Evolutionary conservation across 108 stramenopile genomes (phyloP).

Genomic region (Poteriospumella lacustris): DNA sequence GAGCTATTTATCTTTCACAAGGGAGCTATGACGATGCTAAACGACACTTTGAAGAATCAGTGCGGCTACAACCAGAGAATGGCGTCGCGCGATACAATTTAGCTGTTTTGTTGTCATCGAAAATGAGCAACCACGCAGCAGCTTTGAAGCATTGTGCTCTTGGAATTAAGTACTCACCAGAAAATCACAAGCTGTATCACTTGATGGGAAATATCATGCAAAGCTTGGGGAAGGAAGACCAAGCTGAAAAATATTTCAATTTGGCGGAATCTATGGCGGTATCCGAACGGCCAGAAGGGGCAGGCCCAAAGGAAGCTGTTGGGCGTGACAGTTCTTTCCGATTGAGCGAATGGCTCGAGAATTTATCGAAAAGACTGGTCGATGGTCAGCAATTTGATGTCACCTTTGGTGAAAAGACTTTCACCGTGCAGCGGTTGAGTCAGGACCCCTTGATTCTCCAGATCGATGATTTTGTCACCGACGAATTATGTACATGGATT

Average conservation of each 20-base stretch:
- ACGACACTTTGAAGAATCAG: neutral
- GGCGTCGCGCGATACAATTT: neutral
- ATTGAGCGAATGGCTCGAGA: no score
- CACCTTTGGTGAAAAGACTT: neutral
- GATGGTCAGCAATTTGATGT: neutral
- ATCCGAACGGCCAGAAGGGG: no score
- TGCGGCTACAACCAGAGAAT: neutral
- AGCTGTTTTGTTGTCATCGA: neutral
- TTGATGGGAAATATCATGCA: constrained; percentile 32
- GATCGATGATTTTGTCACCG: neutral
- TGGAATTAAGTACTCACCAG: neutral
- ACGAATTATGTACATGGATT: neutral
- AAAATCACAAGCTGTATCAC: neutral
- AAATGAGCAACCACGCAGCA: neutral
- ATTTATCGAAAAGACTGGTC: neutral
- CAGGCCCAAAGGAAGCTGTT: neutral
- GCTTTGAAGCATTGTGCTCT: constrained; percentile 27
- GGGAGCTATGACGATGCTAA: constrained; percentile 3
- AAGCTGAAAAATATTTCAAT: constrained; percentile 30
- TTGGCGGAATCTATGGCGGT: neutral
- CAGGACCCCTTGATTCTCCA: neutral
- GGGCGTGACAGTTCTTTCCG: no score
- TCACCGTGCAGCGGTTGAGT: neutral
- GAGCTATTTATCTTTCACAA: neutral
- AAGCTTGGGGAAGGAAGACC: neutral